Evolutionary conservation across 1,284 basidiomycete genomes (phyloP).

Genomic region (Ganoderma leucocontextum): DNA sequence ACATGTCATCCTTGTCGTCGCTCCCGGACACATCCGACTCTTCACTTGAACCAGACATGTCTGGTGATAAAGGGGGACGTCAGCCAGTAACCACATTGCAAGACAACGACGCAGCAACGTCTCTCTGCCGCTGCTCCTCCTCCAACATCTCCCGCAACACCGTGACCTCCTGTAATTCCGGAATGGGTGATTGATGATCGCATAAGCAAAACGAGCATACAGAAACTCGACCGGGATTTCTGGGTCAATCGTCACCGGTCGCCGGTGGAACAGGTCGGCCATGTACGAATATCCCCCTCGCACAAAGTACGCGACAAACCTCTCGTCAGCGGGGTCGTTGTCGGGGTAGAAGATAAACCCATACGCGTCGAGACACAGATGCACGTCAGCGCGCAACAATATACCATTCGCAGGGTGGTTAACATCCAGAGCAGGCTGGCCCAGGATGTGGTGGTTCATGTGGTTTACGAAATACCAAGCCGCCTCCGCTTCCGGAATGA

Average conservation of each 20-base stretch:
- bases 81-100: background rate
- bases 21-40: background rate
- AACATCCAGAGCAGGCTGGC: no score
- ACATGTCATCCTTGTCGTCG: background rate
- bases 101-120: background rate
- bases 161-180: background rate
- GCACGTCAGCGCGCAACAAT: background rate
- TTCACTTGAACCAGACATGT: background rate
- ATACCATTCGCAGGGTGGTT: background rate
- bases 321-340: background rate
- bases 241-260: background rate
- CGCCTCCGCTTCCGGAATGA: background rate
- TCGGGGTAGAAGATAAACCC: background rate
- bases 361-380: background rate
- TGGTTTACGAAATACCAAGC: background rate
- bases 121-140: background rate
- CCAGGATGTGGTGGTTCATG: background rate
- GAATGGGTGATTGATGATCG: background rate
- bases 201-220: background rate
- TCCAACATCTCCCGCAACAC: background rate
- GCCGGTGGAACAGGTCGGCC: background rate
- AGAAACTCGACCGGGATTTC: background rate
- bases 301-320: background rate
- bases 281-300: background rate
- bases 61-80: background rate